phyloP scores from a whole-genome alignment of 768 basidiomycete species.

The Leccinum barrowsii region DNA sequence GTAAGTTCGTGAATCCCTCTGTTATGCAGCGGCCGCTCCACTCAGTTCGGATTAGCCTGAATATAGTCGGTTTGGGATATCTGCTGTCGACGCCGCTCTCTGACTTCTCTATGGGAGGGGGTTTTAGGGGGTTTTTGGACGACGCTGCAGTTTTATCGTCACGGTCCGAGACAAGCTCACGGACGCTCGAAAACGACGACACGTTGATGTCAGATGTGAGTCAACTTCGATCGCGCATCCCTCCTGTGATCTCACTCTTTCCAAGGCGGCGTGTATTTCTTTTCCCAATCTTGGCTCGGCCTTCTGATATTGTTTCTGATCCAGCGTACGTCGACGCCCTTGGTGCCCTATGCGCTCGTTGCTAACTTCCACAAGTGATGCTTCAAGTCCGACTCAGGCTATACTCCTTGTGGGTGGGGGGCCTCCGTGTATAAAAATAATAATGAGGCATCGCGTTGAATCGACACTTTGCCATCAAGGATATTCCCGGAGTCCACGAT shows the following conservation, averaged over 20 bases:
- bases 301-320: conserved; percentile 2
- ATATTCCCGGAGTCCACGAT: too few species aligned
- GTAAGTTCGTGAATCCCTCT: conserved; percentile 2
- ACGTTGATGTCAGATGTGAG: conserved; percentile 6
- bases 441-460: too few species aligned
- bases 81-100: neutral
- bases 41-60: conserved; percentile 7
- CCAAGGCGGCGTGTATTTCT: conserved; percentile 8
- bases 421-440: too few species aligned
- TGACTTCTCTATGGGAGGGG: neutral
- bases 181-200: neutral
- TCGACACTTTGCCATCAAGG: too few species aligned
- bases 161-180: neutral
- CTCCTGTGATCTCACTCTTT: neutral
- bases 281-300: conserved; percentile 4
- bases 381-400: conserved; percentile 10
- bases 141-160: conserved; percentile 1
- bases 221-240: neutral
- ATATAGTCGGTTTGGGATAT: conserved; percentile 5
- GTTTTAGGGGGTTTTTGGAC: neutral
- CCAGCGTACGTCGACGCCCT: conserved; percentile 1
- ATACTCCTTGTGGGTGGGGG: conserved; percentile 1
- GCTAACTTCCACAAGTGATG: conserved; percentile 7
- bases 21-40: neutral
- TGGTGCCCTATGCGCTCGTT: neutral